Base-by-base conservation (phyloP, 805 yeast genomes). In the Saccharomycopsis amapae region DNA sequence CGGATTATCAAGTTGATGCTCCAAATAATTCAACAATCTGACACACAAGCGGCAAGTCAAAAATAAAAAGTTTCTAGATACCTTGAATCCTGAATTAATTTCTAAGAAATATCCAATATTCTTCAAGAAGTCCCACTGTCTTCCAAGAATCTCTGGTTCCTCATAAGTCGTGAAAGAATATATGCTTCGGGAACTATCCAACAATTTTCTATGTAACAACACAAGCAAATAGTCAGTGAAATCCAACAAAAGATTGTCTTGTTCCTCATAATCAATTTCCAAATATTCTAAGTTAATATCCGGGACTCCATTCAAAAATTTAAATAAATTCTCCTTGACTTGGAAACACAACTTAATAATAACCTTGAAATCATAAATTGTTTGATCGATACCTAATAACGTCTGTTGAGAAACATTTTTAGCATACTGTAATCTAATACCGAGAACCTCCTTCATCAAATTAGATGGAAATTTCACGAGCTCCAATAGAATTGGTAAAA, bases 341-440 rank as follows among this genome's bases (percentile, higher is more conserved):
- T 78, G 83, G 15, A 86, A 70, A 0, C 95, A 89, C 28, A 88
- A 67, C 40, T 76, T 73, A 46, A 90, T 75, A 59, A 86, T 87
- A 2, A 80, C 73, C 54, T 80, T 80, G 59, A 90, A 83, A 60
- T 87, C 95, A 38, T 78, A 88, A 50, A 90, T 75, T 74, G 87
- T 82, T 63, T 90, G 96, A 62, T 93, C 98, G 55, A 93, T 85
- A 81, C 87, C 85, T 88, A 87, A 84, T 79, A 89, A 77, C 0
- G 97, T 88, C 1, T 96, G 96, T 56, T 82, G 84, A 43, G 74
- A 77, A 40, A 90, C 64, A 57, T 82, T 83, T 60, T 75, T 71
- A 2, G 97, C 95, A 59, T 85, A 88, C 1, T 72, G 67, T 38
- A 90, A 67, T 53, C 97, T 73, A 35, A 85, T 75, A 30, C 73